Evolutionary conservation across 371 early-diverging fungal species (phyloP), one percentile per base, ranked within the genome.

Genomic region (Mucor mucedo): DNA sequence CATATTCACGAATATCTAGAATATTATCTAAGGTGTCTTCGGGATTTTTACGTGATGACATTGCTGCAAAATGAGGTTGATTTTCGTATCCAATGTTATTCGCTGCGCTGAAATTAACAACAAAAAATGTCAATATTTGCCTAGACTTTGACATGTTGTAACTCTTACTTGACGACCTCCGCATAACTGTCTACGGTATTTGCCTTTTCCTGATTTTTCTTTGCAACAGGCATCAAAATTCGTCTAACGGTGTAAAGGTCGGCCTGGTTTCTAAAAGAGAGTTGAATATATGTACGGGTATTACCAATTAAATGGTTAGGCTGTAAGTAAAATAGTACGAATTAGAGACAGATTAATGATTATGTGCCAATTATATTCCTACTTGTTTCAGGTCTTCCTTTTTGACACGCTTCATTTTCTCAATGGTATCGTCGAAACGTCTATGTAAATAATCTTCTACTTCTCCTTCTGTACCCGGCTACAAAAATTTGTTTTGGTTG

Each of bases 1-100:
- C 99, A 66, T 92, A 94, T 72, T 99, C 99, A 30, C 98, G 88
- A 44, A 98, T 85, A 68, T 95, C 99, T 13, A 91, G 72, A 11
- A 98, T 87, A 58, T 82, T 73, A 8, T 88, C 88, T 14, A 88
- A 60, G 55, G 62, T 65, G 63, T 73, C 81, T 40, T 75, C 72
- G 16, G 66, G 76, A 56, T 72, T 75, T 67, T 52, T 71, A 66
- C 82, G 57, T 58, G 73, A 69, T 27, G 69, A 70, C 54, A 70
- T 62, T 13, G 73, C 57, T 27, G 71, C 67, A 33, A 56, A 66
- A 39, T 52, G 32, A 0, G 57, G 29, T 10, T 66, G 55, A 6
- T 62, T 53, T 28, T 78, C 76, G 21, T 80, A 74, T 14, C 60
- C 39, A 33, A 76, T 65, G 42, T 73, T 57, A 42, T 73, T 77